These are phyloP conservation scores for Triticum urartu DNA, from an alignment of 176 grass and related monocot genomes.

Conservation along the genomic window DNA sequence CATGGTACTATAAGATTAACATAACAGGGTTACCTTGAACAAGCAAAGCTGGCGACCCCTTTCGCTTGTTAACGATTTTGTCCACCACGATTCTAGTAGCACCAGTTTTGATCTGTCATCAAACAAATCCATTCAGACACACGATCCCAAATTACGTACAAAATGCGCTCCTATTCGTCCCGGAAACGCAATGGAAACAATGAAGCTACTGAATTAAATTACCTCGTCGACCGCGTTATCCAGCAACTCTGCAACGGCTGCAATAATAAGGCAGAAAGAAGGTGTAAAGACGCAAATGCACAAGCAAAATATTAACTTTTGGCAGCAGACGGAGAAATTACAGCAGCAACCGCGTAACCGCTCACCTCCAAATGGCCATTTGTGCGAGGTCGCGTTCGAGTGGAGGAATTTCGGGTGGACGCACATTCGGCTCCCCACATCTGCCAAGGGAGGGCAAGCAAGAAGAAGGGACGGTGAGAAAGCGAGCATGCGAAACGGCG, in stretches of 20 bases:
- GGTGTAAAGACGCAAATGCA: neutral
- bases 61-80: slow-evolving; percentile 44
- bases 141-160: neutral
- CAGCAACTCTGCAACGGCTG: slow-evolving; percentile 63
- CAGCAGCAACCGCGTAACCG: neutral
- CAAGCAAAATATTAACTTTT: neutral
- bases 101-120: slow-evolving; percentile 57
- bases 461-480: neutral
- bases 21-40: slow-evolving; percentile 53
- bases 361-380: slow-evolving; percentile 73
- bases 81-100: slow-evolving; percentile 66
- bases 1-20: no score
- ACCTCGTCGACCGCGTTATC: slow-evolving; percentile 74
- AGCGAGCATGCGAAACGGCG: neutral
- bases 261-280: neutral
- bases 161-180: neutral
- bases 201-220: neutral
- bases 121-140: slow-evolving; percentile 16
- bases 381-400: slow-evolving; percentile 70
- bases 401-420: slow-evolving; percentile 71
- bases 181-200: neutral
- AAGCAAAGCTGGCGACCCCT: slow-evolving; percentile 57
- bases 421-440: slow-evolving; percentile 48
- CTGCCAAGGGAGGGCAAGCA: neutral
- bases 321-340: neutral